Evolutionary conservation across 495 filamentous ascomycete species (phyloP).

Genomic region (Evernia prunastri): DNA sequence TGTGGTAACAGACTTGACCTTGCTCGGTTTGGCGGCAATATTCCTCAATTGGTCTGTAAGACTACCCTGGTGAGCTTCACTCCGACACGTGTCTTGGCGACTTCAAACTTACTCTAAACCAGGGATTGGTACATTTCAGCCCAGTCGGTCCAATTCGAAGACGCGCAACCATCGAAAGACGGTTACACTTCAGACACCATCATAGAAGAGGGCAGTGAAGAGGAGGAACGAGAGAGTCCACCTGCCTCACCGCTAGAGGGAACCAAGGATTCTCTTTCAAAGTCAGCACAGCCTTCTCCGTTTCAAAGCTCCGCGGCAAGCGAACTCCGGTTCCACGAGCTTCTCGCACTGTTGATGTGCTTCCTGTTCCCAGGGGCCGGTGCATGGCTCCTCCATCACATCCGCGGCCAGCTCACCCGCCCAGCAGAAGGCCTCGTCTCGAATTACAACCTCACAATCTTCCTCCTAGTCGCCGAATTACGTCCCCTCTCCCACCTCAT

Average conservation of each 20-base stretch:
- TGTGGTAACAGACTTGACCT: conserved; percentile 75
- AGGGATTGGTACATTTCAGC: conserved; percentile 90
- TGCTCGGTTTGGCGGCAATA: conserved; percentile 69
- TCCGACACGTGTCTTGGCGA: not conserved
- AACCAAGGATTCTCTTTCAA: conserved; percentile 20
- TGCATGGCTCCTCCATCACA: conserved; percentile 69
- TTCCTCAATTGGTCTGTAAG: conserved; percentile 94
- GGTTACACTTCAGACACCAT: conserved; percentile 36
- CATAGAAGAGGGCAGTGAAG: conserved; percentile 44
- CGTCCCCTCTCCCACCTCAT: conserved; percentile 74
- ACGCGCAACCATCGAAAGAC: conserved; percentile 26
- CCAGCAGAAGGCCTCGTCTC: conserved; percentile 83
- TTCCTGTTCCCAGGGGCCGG: conserved; percentile 73
- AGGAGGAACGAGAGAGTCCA: conserved; percentile 34
- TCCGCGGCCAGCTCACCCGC: conserved; percentile 67
- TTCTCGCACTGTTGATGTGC: conserved; percentile 65
- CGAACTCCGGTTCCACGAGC: conserved; percentile 70
- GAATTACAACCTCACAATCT: conserved; percentile 90
- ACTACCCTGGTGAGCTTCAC: conserved; percentile 65
- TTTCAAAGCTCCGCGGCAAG: conserved; percentile 37
- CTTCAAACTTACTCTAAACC: conserved; percentile 2
- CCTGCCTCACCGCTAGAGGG: conserved; percentile 5
- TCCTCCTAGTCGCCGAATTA: conserved; percentile 80
- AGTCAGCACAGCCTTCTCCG: conserved; percentile 5
- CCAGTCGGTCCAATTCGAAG: conserved; percentile 51